These are phyloP conservation scores for Papiliotrema fonsecae DNA, from an alignment of 1,284 basidiomycete species.

Conservation along the genomic window DNA sequence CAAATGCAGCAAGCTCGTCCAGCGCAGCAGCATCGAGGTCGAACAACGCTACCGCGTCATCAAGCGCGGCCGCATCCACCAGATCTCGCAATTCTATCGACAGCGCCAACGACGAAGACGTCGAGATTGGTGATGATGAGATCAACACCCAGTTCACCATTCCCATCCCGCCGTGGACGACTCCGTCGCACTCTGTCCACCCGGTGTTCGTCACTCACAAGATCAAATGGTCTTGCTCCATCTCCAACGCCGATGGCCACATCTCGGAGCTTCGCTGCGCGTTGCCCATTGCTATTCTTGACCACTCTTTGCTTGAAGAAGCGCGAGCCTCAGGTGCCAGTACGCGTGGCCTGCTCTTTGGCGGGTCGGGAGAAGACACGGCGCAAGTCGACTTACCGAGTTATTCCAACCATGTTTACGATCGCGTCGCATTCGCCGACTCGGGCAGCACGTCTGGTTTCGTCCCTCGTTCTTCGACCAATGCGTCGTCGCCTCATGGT, in stretches of 20 bases:
- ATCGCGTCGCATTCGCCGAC: conserved; percentile 76
- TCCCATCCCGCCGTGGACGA: conserved; percentile 52
- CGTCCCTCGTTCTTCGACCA: conserved; percentile 19
- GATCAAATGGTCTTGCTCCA: conserved; percentile 57
- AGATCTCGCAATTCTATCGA: no score
- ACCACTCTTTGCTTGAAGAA: conserved; percentile 66
- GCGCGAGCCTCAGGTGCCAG: conserved; percentile 63
- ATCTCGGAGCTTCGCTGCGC: conserved; percentile 87
- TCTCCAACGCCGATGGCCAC: conserved; percentile 80
- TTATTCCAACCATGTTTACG: conserved; percentile 80
- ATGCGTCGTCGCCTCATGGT: conserved; percentile 9
- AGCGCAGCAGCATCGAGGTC: no score
- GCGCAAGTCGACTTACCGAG: conserved; percentile 68
- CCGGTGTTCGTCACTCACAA: conserved; percentile 69
- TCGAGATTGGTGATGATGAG: conserved; percentile 49
- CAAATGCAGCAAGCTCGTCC: conserved; percentile 12
- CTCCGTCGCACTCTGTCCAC: conserved; percentile 55
- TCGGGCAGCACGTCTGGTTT: conserved; percentile 45
- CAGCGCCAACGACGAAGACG: conserved; percentile 15
- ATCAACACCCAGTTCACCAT: conserved; percentile 50
- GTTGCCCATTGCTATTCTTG: conserved; percentile 76
- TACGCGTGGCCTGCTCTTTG: conserved; percentile 65
- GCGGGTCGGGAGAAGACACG: conserved; percentile 52
- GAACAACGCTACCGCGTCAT: no score
- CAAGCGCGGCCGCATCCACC: conserved; percentile 15